A percentile compares a stretch with the other conserved stretches of the same genome.
Conservation (phyloP, 306 rosid genomes). For the Gleditsia sinensis region DNA sequence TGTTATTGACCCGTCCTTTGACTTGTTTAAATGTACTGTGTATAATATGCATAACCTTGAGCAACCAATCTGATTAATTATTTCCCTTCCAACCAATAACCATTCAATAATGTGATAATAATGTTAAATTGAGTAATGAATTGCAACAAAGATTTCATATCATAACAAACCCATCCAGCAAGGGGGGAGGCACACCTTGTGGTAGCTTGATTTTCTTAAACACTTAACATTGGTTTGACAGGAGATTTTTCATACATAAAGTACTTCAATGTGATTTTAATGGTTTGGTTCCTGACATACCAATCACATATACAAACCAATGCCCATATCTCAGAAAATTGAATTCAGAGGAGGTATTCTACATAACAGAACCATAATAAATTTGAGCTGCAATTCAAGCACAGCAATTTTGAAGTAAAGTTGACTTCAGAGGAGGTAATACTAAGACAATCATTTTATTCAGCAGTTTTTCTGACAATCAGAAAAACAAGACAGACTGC, state of each 20-base stretch:
- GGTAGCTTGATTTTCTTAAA: constrained; percentile 15
- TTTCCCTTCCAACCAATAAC: background rate
- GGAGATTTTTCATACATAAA: background rate
- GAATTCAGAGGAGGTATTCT: background rate
- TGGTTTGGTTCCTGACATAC: background rate
- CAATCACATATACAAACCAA: constrained; percentile 1
- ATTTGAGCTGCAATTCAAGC: background rate
- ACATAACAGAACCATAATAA: background rate
- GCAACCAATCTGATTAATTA: background rate
- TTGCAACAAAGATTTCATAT: background rate
- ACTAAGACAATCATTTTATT: background rate
- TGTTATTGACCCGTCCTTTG: background rate
- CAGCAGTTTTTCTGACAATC: background rate
- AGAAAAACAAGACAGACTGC: background rate
- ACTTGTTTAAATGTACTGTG: background rate
- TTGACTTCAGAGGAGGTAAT: background rate
- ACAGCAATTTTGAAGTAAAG: background rate
- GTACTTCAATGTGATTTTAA: background rate
- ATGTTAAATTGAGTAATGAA: background rate
- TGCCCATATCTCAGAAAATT: too few species aligned
- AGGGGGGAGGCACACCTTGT: background rate
- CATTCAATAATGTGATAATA: constrained; percentile 1
- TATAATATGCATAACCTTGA: background rate
- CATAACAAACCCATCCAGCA: background rate
- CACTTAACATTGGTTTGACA: background rate